Evolutionary conservation across 2,329 filamentous ascomycete genomes (phyloP).

Genomic region (Sclerotinia borealis): DNA sequence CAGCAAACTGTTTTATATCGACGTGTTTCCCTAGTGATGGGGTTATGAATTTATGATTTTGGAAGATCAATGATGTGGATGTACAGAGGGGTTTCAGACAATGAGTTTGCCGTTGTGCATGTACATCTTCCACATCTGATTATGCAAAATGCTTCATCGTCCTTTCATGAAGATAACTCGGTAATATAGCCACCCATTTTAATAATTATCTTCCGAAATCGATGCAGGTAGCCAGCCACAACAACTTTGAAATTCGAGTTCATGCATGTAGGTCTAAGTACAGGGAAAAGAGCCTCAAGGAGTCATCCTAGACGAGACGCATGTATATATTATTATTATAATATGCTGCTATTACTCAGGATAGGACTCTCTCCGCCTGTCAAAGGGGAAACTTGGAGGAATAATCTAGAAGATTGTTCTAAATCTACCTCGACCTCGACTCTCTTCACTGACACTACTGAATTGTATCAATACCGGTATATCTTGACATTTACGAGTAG

Average conservation of each 20-base stretch:
- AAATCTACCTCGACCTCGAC: neutral
- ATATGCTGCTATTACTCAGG: neutral
- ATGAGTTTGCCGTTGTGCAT: neutral
- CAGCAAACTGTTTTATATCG: conserved; percentile 10
- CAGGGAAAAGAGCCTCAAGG: neutral
- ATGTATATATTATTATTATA: neutral
- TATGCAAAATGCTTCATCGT: neutral
- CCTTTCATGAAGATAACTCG: neutral
- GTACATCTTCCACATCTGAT: conserved; percentile 2
- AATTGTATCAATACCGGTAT: neutral
- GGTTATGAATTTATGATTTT: neutral
- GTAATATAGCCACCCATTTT: neutral
- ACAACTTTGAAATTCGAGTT: conserved; percentile 4
- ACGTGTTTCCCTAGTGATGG: conserved; percentile 11
- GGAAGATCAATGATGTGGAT: conserved; percentile 11
- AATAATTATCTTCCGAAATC: neutral
- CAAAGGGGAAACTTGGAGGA: neutral
- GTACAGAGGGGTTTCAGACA: neutral
- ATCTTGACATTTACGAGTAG: neutral
- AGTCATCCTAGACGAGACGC: neutral
- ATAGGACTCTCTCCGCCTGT: neutral
- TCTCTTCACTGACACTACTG: neutral
- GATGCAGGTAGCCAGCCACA: conserved; percentile 3
- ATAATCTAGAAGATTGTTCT: neutral
- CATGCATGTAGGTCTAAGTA: conserved; percentile 11